phyloP scores from a whole-genome alignment of 371 early-diverging fungal genomes.

The Apophysomyces variabilis region DNA sequence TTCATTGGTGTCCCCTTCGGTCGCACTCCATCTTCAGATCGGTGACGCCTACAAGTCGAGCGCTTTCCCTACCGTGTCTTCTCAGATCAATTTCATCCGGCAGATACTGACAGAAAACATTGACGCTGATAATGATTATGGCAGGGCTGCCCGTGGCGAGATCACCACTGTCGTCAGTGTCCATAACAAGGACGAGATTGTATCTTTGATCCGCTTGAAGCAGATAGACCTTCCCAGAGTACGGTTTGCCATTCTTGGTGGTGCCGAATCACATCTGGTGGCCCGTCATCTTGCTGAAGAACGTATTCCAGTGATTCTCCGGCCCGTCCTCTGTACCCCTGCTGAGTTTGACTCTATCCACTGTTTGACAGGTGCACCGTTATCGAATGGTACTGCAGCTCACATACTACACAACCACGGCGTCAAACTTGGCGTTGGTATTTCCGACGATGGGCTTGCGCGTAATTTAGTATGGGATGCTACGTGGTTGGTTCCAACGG shows the following conservation, averaged over 20 bases:
- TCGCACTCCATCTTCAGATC: slow-evolving; percentile 68
- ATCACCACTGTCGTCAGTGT: slow-evolving; percentile 65
- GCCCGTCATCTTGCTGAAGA: slow-evolving; percentile 62
- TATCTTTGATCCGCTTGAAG: slow-evolving; percentile 65
- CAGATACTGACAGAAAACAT: slow-evolving; percentile 40
- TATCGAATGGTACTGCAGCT: slow-evolving; percentile 62
- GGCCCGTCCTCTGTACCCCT: slow-evolving; percentile 72
- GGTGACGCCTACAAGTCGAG: slow-evolving; percentile 55
- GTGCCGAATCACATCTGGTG: slow-evolving; percentile 73
- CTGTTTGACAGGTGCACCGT: slow-evolving; percentile 67
- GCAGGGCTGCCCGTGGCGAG: slow-evolving; percentile 60
- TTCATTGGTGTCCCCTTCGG: slow-evolving; percentile 42
- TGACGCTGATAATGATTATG: slow-evolving; percentile 33
- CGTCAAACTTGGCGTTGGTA: slow-evolving; percentile 70
- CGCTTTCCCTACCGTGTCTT: slow-evolving; percentile 62
- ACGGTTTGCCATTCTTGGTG: slow-evolving; percentile 62
- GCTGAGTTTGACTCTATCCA: slow-evolving; percentile 63
- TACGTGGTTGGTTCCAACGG: slow-evolving; percentile 64
- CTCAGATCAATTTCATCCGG: slow-evolving; percentile 68
- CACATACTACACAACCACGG: slow-evolving; percentile 64
- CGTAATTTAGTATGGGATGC: slow-evolving; percentile 81
- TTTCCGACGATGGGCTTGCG: slow-evolving; percentile 58
- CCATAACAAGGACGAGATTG: slow-evolving; percentile 75
- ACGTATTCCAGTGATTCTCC: slow-evolving; percentile 67
- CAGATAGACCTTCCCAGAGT: slow-evolving; percentile 36